These are phyloP conservation scores for Cyberlindnera mississippiensis DNA, from an alignment of 805 yeast genomes.

Conservation along the genomic window DNA sequence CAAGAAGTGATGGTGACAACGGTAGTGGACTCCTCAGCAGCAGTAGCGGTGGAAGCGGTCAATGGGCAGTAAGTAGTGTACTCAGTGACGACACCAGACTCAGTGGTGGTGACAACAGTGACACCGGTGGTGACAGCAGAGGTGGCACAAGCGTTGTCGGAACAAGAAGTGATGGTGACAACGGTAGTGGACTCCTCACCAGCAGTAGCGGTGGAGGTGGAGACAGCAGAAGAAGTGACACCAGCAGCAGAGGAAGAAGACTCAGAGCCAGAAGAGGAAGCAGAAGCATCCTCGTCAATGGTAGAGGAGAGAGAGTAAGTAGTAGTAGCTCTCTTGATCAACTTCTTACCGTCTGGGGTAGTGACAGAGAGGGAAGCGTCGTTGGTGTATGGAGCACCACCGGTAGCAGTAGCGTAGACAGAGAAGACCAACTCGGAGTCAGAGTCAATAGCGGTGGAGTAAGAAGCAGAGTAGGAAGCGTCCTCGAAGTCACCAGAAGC, in stretches of 20 bases:
- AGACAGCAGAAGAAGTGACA: slow-evolving; percentile 11
- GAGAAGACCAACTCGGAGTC: slow-evolving; percentile 13
- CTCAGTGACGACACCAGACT: slow-evolving; percentile 32
- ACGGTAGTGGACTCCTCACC: slow-evolving; percentile 12
- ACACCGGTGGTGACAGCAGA: slow-evolving; percentile 27
- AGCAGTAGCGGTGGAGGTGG: slow-evolving; percentile 27
- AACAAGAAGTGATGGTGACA: slow-evolving; percentile 10
- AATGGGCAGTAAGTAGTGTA: slow-evolving; percentile 29
- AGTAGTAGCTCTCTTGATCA: slow-evolving; percentile 18
- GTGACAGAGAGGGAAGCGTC: slow-evolving; percentile 14
- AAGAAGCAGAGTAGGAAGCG: slow-evolving; percentile 15
- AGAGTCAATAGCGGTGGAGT: slow-evolving; percentile 12
- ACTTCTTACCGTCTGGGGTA: slow-evolving; percentile 19
- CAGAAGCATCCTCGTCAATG: slow-evolving; percentile 14
- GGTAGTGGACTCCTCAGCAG: slow-evolving; percentile 11
- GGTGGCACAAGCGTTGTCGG: slow-evolving; percentile 12
- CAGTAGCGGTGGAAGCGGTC: slow-evolving; percentile 28
- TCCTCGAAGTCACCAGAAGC: slow-evolving; percentile 9
- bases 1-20: slow-evolving; percentile 10
- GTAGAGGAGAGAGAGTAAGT: slow-evolving; percentile 7
- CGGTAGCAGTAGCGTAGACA: slow-evolving; percentile 17
- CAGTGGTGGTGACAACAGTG: slow-evolving; percentile 30
- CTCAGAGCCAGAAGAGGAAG: slow-evolving; percentile 12
- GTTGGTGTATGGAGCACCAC: slow-evolving; percentile 22
- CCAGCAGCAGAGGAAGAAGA: slow-evolving; percentile 14